phyloP scores from a whole-genome alignment of 257 asterid species.

The Salvia hispanica region DNA sequence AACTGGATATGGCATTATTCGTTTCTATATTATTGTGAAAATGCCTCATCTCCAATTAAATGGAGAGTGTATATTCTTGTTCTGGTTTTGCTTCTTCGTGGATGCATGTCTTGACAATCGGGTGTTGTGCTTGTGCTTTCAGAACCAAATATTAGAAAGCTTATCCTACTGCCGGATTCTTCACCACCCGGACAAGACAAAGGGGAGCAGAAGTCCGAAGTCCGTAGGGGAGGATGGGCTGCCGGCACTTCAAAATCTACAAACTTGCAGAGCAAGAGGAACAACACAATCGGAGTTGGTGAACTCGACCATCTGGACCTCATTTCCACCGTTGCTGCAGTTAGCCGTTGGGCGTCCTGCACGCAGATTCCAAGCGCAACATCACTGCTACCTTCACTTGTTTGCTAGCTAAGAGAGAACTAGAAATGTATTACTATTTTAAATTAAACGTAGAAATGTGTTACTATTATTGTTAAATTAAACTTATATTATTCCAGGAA shows the following conservation, averaged over 20 bases:
- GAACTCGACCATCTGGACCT: constrained; percentile 55
- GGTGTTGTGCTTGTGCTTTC: constrained; percentile 29
- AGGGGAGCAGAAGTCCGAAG: constrained; percentile 39
- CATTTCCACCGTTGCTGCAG: constrained; percentile 46
- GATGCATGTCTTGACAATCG: background rate
- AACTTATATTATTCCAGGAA: background rate
- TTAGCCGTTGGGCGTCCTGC: constrained; percentile 65
- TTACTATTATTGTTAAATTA: background rate
- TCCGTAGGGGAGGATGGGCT: constrained; percentile 32
- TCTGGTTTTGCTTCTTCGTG: background rate
- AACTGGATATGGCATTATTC: background rate
- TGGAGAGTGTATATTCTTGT: background rate
- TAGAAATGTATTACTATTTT: background rate
- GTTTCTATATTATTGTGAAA: background rate
- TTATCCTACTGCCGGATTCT: constrained; percentile 37
- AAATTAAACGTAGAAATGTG: background rate
- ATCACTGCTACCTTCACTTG: constrained; percentile 52
- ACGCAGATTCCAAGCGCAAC: constrained; percentile 48
- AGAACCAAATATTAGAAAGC: constrained; percentile 43
- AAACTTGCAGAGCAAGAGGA: constrained; percentile 51
- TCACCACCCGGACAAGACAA: constrained; percentile 29
- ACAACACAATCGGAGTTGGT: constrained; percentile 61
- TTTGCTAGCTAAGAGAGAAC: constrained; percentile 38
- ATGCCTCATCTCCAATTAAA: background rate
- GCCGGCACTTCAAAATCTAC: constrained; percentile 32